Evolutionary conservation across 495 filamentous ascomycete species (phyloP), one percentile per base, ranked within the genome.

Genomic region (Acidiella bohemica): DNA sequence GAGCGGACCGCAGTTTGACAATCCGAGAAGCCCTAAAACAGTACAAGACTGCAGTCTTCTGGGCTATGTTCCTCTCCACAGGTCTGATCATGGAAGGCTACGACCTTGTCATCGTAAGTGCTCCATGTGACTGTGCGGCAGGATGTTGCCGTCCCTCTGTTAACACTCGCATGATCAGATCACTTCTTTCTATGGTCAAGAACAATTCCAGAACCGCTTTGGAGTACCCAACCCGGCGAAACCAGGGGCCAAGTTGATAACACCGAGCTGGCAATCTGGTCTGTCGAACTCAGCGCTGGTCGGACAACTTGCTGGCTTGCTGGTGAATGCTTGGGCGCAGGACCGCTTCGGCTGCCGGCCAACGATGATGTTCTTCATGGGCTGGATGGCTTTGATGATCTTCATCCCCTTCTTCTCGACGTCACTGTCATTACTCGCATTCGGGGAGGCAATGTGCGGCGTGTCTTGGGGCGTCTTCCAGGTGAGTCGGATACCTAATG

Each of bases 361-460:
- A 13, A 53, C 48, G 0, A 53, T 60, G 25, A 52, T 51, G 31
- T 37, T 41, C 7, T 50, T 45, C 13, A 36, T 53, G 32, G 42
- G 39, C 0, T 25, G 47, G 16, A 50, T 59, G 18, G 71, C 44
- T 45, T 12, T 38, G 11, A 20, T 56, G 51, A 59, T 54, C 21
- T 52, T 57, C 34, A 56, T 61, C 35, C 40, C 51, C 27, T 61
- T 61, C 41, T 56, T 57, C 16, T 49, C 51, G 1, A n/a, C 51
- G 27, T 36, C 24, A 6, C 42, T 59, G 7, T 26, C 42, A 4
- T 12, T 36, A 3, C 44, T 55, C 9, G 40, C 50, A 31, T 52
- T 53, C 22, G 56, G 49, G 7, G 78, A 84, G 57, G 80, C 84
- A 42, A 62, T 85, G 10, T 78, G 75, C 42, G 81, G 81, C 51